A percentile compares a stretch with the other conserved stretches of the same genome.
Conservation (phyloP, 192 early-diverging fungal species). For the Piromyces sp. region DNA sequence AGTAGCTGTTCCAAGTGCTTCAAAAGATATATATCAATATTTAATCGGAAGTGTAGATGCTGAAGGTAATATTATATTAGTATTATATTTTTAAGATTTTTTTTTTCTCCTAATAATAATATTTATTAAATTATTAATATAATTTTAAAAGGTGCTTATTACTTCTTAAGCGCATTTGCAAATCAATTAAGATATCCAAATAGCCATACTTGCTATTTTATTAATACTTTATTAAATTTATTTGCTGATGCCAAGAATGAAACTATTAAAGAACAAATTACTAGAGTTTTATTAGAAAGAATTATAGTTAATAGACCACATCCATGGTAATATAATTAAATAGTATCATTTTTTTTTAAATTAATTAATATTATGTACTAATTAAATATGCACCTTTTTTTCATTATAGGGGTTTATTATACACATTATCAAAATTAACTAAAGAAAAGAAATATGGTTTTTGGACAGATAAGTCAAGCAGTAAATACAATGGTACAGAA, state of each 20-base stretch:
- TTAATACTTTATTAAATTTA: constrained; percentile 66
- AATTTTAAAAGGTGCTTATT: constrained; percentile 54
- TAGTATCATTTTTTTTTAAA: too few species aligned
- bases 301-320: constrained; percentile 91
- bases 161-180: constrained; percentile 76
- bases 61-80: constrained; percentile 27
- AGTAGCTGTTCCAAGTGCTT: constrained; percentile 23
- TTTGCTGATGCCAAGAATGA: constrained; percentile 65
- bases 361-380: too few species aligned
- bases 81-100: too few species aligned
- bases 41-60: constrained; percentile 57
- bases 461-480: not conserved
- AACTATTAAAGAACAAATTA: constrained; percentile 83
- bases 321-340: constrained; percentile 54
- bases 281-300: constrained; percentile 84
- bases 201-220: constrained; percentile 88
- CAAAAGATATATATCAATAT: constrained; percentile 69
- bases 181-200: constrained; percentile 97
- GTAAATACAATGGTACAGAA: not conserved
- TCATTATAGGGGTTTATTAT: not conserved
- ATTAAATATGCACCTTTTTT: too few species aligned
- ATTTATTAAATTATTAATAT: too few species aligned
- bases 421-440: not conserved
- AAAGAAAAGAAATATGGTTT: not conserved
- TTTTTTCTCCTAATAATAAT: too few species aligned